phyloP scores from a whole-genome alignment of 371 early-diverging fungal genomes.

The Haplosporangium sp. region DNA sequence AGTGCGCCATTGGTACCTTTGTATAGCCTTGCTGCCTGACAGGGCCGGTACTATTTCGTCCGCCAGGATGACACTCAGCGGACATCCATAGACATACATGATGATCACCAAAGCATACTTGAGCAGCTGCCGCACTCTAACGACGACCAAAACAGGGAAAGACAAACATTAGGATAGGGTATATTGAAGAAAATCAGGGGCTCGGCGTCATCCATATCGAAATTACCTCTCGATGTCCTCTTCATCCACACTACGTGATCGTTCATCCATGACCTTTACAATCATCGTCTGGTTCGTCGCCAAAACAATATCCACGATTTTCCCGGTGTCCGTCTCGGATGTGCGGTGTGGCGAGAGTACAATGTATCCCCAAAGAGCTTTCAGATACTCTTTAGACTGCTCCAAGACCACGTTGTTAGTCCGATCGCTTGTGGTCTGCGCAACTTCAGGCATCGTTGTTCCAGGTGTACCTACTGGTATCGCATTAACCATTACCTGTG shows the following conservation, averaged over 20 bases:
- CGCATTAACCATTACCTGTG: not conserved
- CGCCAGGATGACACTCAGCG: constrained; percentile 14
- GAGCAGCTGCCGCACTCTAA: constrained; percentile 27
- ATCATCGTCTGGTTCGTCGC: constrained; percentile 21
- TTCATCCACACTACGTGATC: not conserved
- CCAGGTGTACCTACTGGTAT: not conserved
- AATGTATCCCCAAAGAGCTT: constrained; percentile 27
- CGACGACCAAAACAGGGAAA: too few species aligned
- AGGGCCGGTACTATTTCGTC: constrained; percentile 23
- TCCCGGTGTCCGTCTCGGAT: constrained; percentile 18
- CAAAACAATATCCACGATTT: constrained; percentile 31
- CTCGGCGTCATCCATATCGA: not conserved
- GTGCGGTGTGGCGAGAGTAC: constrained; percentile 12
- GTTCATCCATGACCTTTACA: constrained; percentile 4
- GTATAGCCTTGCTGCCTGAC: not conserved
- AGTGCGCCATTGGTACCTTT: constrained; percentile 10
- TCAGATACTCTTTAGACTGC: constrained; percentile 17
- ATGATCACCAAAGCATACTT: constrained; percentile 37
- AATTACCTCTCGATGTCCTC: constrained; percentile 31
- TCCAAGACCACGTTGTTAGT: not conserved
- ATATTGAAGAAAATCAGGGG: not conserved
- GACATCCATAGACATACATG: constrained; percentile 47
- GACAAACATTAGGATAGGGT: not conserved
- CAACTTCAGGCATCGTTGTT: not conserved
- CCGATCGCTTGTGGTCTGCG: not conserved